Evolutionary conservation across 306 rosid species (phyloP).

Genomic region (Lotus japonicus): DNA sequence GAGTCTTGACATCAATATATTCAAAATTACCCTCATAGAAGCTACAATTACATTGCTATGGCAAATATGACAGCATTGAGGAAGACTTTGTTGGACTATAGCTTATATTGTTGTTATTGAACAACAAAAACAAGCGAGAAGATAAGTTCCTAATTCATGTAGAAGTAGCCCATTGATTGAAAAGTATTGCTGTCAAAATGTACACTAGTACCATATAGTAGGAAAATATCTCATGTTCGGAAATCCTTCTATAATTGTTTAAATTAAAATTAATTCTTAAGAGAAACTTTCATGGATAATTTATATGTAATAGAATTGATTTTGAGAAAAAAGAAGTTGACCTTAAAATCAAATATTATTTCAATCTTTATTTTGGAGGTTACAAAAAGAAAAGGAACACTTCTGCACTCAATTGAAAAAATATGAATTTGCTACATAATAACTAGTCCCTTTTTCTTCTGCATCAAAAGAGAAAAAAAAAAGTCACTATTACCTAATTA

Average conservation of each 20-base stretch:
- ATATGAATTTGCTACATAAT: neutral
- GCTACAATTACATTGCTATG: neutral
- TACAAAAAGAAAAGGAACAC: neutral
- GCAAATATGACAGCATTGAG: neutral
- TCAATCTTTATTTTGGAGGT: neutral
- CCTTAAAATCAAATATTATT: too few relatives aligned
- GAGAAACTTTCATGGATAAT: too few relatives aligned
- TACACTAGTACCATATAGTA: neutral
- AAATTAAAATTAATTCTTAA: too few relatives aligned
- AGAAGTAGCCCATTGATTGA: neutral
- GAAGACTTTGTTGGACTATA: conserved; percentile 18
- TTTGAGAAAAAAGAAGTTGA: too few relatives aligned
- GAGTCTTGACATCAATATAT: neutral
- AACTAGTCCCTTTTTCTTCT: neutral
- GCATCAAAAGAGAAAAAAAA: neutral
- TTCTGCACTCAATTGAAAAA: neutral
- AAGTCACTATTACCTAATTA: neutral
- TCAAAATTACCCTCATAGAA: neutral
- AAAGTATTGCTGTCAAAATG: neutral
- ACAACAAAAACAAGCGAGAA: conserved; percentile 3
- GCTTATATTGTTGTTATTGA: conserved; percentile 19
- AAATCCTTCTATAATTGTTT: too few relatives aligned
- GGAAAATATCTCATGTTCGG: neutral
- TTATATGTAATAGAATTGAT: too few relatives aligned
- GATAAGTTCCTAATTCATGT: conserved; percentile 4